Conservation (phyloP, 2,329 filamentous ascomycete genomes). For the Beauveria sp. region DNA sequence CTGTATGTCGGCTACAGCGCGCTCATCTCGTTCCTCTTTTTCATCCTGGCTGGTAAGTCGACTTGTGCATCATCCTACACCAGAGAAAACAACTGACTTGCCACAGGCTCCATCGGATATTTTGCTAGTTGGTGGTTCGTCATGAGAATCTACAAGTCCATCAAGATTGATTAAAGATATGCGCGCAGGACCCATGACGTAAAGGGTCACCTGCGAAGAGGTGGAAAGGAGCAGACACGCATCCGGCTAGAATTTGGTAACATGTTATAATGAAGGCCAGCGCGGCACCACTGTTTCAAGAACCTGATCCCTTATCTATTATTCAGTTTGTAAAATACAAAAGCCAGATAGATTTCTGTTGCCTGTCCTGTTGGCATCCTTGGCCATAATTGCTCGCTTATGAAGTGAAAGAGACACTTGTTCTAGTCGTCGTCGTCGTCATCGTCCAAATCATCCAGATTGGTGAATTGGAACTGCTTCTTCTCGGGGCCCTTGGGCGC, state of each 20-base stretch:
- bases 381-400: constrained; percentile 7
- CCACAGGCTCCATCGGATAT: constrained; percentile 83
- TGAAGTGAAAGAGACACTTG: neutral
- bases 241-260: neutral
- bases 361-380: neutral
- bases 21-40: constrained; percentile 83
- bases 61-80: neutral
- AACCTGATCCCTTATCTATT: constrained; percentile 4
- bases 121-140: constrained; percentile 93
- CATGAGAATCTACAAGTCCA: constrained; percentile 89
- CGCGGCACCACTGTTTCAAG: constrained; percentile 4
- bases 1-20: constrained; percentile 91
- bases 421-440: constrained; percentile 33
- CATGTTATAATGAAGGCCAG: constrained; percentile 5
- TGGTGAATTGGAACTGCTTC: constrained; percentile 51
- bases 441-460: constrained; percentile 45
- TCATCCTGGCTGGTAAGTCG: constrained; percentile 80
- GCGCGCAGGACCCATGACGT: neutral
- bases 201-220: neutral
- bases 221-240: neutral
- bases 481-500: constrained; percentile 27
- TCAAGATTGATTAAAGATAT: constrained; percentile 77
- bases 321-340: constrained; percentile 10
- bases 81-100: constrained; percentile 14
- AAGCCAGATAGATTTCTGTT: neutral